phyloP scores from a whole-genome alignment of 257 asterid species.

The Schizonepeta tenuifolia region DNA sequence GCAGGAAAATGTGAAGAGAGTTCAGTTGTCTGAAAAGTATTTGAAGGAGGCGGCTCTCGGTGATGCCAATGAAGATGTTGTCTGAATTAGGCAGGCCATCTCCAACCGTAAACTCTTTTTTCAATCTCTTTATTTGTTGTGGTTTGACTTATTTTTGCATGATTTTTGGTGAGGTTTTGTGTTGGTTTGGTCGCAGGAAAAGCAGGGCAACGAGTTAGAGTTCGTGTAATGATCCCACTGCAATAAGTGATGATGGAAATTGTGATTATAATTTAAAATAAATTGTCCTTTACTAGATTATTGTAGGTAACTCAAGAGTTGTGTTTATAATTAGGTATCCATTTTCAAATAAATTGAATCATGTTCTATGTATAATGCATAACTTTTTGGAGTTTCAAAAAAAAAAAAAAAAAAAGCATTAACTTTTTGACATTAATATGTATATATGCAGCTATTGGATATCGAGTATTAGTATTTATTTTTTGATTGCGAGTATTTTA shows the following conservation, averaged over 20 bases:
- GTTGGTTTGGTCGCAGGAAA: neutral
- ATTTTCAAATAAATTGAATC: neutral
- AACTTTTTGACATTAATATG: too few species aligned
- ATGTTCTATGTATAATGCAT: too few species aligned
- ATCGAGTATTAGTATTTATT: too few species aligned
- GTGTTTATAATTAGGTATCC: neutral
- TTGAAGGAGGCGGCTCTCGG: conserved; percentile 51
- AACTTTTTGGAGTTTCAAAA: too few species aligned
- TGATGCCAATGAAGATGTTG: conserved; percentile 18
- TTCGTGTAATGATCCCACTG: too few species aligned
- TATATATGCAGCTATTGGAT: neutral
- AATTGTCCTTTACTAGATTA: neutral
- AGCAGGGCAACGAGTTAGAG: neutral
- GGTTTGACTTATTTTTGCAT: too few species aligned
- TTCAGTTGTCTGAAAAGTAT: conserved; percentile 47
- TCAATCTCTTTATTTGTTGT: too few species aligned
- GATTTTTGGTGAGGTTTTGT: too few species aligned
- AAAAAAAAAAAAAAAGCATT: too few species aligned
- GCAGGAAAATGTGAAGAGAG: conserved; percentile 62
- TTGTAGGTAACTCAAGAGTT: neutral
- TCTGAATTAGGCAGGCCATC: too few species aligned
- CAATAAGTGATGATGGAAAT: neutral
- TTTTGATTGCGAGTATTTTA: neutral
- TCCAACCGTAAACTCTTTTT: too few species aligned
- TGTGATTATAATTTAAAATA: neutral